Conservation (phyloP, 805 yeast species). For the Priceomyces castillae region DNA sequence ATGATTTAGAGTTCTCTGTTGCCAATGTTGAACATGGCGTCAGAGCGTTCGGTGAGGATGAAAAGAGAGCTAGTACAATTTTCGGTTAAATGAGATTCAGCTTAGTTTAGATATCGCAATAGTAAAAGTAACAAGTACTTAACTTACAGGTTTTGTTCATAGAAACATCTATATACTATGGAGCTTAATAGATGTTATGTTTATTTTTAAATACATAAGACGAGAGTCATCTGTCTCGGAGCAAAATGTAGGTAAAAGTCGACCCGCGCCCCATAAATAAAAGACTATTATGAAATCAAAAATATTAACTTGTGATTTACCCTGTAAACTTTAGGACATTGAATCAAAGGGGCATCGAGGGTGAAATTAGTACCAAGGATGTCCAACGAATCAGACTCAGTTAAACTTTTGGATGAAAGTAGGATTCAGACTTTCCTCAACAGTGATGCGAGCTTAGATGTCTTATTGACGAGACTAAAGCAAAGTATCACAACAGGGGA, state of each 20-base stretch:
- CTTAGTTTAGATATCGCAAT: background rate
- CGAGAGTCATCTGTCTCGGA: background rate
- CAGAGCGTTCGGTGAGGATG: constrained; percentile 29
- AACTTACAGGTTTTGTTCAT: no score
- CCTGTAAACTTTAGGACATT: no score
- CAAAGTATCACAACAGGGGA: constrained; percentile 80
- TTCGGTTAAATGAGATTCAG: constrained; percentile 7
- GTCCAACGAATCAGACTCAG: constrained; percentile 11
- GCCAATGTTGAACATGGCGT: constrained; percentile 42
- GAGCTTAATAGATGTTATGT: no score
- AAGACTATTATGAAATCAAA: no score
- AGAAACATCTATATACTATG: no score
- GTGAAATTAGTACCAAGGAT: constrained; percentile 1
- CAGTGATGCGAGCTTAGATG: constrained; percentile 75
- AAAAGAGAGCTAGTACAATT: constrained; percentile 26
- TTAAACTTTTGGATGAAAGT: constrained; percentile 44
- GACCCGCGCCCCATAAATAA: background rate
- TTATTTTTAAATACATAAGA: background rate
- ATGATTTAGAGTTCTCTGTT: constrained; percentile 90
- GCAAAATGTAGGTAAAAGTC: background rate
- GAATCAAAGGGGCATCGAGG: background rate
- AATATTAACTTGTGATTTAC: no score
- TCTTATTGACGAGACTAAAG: constrained; percentile 69
- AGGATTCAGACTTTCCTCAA: constrained; percentile 51
- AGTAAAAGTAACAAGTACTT: no score